Evolutionary conservation across 495 filamentous ascomycete species (phyloP), one percentile per base, ranked within the genome.

Genomic region (Aspergillus avenaceus): DNA sequence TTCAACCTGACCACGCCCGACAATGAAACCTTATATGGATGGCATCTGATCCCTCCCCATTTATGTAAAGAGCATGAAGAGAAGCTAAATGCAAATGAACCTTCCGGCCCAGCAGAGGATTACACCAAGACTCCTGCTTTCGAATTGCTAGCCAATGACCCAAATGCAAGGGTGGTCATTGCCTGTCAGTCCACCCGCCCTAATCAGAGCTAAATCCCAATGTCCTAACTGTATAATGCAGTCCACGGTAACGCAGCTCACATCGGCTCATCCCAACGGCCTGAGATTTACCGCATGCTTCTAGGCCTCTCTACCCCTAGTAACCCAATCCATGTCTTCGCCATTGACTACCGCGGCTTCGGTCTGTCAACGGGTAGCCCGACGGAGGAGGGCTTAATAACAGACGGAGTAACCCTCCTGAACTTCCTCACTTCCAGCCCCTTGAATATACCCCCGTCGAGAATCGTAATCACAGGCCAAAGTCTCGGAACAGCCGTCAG

Each of bases 281-380:
- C 73, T 32, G 62, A 67, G 23, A 70, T 56, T 42, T 74, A 75
- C 47, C 71, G 67, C 22, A 60, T 65, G 36, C 43, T 73, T 26
- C 54, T 75, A 2, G 64, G 64, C 6, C 59, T 76, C 6, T 76
- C 76, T 0, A 74, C 76, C 3, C 73, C 72, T 1, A 64, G 64
- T 11, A 67, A 75, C 37, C 76, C 78, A 26, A 77, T 86, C 8
- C 86, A 89, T 57, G 69, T 88, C 46, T 69, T 91, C 37, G 71
- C 84, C 21, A 76, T 96, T 47, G 90, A 96, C 73, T 97, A 97
- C 68, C 86, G 93, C 23, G 93, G 93, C 23, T 97, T 88, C 58
- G 92, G 91, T 5, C 74, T 81, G 23, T 91, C 86, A 16, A 87
- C 85, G 12, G 91, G 92, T 22, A 71, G 68, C 13, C 93, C 93